These are phyloP conservation scores for Candida labiduridarum DNA, from an alignment of 1,139 yeast species.

Conservation along the genomic window DNA sequence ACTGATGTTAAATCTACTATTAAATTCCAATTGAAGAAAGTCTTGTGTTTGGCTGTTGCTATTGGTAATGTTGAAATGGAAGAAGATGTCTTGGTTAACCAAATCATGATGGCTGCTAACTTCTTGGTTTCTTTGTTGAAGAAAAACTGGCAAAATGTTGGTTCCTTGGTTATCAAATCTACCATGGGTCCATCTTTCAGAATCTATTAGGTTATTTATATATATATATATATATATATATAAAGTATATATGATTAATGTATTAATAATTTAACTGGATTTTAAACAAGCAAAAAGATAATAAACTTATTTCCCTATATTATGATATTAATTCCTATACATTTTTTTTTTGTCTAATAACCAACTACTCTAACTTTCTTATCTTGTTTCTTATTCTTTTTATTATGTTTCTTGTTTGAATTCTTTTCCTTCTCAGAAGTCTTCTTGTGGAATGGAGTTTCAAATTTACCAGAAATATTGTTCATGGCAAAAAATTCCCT, in stretches of 20 bases:
- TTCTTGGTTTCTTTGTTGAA: conserved; percentile 98
- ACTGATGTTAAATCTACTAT: conserved; percentile 98
- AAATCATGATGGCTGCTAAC: conserved; percentile 98
- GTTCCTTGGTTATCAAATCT: conserved; percentile 98
- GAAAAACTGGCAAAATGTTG: conserved; percentile 99
- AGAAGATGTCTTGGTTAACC: conserved; percentile 94
- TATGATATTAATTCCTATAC: neutral
- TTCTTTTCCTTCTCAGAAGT: conserved; percentile 27
- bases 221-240: conserved; percentile 6
- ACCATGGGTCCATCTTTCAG: conserved; percentile 99
- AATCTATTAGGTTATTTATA: conserved; percentile 79
- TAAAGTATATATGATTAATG: conserved; percentile 5
- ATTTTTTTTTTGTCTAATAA: conserved; percentile 27
- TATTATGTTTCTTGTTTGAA: conserved; percentile 70
- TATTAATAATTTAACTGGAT: conserved; percentile 2
- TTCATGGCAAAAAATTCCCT: conserved; percentile 78
- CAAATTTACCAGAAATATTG: conserved; percentile 61
- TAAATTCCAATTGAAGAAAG: conserved; percentile 99
- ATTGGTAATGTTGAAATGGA: conserved; percentile 99
- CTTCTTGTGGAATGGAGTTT: conserved; percentile 72
- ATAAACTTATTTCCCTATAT: neutral
- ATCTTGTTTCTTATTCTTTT: conserved; percentile 72
- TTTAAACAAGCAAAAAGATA: neutral
- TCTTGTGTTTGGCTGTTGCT: conserved; percentile 88
- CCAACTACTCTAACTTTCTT: conserved; percentile 48